These are phyloP conservation scores for Leptographium radiaticola DNA, from an alignment of 2,329 filamentous ascomycete genomes.

Conservation along the genomic window DNA sequence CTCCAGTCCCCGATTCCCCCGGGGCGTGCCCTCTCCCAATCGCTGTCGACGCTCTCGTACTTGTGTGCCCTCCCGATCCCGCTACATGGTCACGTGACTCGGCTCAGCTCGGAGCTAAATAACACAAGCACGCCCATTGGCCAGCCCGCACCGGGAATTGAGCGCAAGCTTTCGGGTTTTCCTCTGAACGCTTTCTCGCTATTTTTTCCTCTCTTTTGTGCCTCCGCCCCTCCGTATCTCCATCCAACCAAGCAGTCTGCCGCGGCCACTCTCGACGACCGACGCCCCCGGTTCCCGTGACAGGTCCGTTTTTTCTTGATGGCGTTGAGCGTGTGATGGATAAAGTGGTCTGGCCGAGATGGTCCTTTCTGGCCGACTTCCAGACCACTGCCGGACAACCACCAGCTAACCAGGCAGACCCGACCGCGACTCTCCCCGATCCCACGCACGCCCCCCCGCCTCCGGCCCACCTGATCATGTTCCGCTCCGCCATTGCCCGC, in stretches of 20 bases:
- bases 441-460: not conserved
- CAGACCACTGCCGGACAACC: too few species aligned
- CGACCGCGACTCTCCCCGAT: not conserved
- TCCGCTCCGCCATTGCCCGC: conserved; percentile 54
- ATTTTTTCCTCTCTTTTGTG: not conserved
- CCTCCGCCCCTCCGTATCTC: not conserved
- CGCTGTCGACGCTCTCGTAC: too few species aligned
- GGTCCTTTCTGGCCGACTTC: too few species aligned
- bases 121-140: conserved; percentile 8
- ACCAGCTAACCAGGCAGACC: too few species aligned
- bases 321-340: not conserved
- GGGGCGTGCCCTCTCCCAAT: too few species aligned
- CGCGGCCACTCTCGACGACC: not conserved
- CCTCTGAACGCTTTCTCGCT: not conserved
- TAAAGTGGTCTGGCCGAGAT: too few species aligned
- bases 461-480: conserved; percentile 42
- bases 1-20: too few species aligned
- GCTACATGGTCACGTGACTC: conserved; percentile 7
- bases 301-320: not conserved
- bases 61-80: not conserved
- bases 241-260: not conserved
- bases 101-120: conserved; percentile 10
- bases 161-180: conserved; percentile 6
- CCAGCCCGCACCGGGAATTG: conserved; percentile 3
- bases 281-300: not conserved